phyloP scores from a whole-genome alignment of 106 monocot species.

The Dendrobium nobile region DNA sequence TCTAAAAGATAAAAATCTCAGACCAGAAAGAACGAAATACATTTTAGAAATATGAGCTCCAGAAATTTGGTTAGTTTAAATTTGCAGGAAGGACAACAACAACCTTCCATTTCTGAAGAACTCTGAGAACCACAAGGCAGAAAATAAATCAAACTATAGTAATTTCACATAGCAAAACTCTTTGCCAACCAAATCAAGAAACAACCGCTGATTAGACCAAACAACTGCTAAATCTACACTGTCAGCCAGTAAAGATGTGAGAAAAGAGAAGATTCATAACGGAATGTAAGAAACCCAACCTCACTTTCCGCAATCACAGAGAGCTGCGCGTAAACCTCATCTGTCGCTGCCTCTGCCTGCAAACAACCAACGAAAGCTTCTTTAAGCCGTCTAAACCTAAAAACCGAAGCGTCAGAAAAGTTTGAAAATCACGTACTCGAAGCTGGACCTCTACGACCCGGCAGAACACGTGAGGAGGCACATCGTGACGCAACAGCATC shows the following conservation, averaged over 20 bases:
- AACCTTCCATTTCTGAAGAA: neutral
- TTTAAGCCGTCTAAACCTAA: neutral
- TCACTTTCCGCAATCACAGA: conserved; percentile 56
- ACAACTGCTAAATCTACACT: neutral
- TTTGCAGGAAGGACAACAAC: neutral
- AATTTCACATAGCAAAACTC: neutral
- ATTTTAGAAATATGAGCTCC: neutral
- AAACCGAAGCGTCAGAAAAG: neutral
- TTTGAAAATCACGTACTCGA: conserved; percentile 32
- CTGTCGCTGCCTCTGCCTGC: conserved; percentile 76
- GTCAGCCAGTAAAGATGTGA: neutral
- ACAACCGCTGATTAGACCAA: neutral
- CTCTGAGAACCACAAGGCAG: neutral
- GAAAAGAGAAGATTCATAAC: neutral
- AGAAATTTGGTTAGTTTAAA: neutral
- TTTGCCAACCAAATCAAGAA: neutral
- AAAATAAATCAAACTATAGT: neutral
- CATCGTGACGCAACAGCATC: conserved; percentile 9
- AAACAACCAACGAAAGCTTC: conserved; percentile 5
- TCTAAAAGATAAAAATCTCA: neutral
- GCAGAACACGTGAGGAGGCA: conserved; percentile 89
- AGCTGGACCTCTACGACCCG: conserved; percentile 76
- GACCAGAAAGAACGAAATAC: neutral
- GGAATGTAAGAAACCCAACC: conserved; percentile 29
- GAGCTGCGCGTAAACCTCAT: conserved; percentile 84